Evolutionary conservation across 768 basidiomycete genomes (phyloP), one percentile per base, ranked within the genome.

Genomic region (Cystobasidium ongulense): DNA sequence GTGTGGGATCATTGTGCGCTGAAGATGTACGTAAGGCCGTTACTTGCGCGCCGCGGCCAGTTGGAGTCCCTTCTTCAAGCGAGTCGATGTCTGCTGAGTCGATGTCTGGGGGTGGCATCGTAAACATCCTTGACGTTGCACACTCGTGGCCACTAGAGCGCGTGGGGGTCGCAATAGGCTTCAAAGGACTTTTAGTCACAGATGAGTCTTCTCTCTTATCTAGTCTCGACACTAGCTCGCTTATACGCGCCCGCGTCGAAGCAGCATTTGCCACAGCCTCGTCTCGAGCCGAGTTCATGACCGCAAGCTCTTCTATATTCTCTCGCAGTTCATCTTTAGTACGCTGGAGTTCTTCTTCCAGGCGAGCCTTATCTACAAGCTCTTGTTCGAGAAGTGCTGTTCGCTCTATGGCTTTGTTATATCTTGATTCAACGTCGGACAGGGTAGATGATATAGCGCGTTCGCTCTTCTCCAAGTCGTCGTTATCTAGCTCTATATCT

Each of bases 311-410:
- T 36, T 64, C 66, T 1, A 52, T 50, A 21, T 43, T 53, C 17
- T 46, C 68, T 10, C 68, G 52, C 5, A 97, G 82, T 79, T 98
- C 94, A 78, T 98, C 96, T 80, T 88, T 92, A 74, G 95, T 80
- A 54, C 96, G 86, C 81, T 98, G 96, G 59, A 85, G 86, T 78
- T 94, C 90, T 81, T 95, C 94, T 79, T 97, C 93, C 53, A 96
- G 80, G 76, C 85, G 88, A 2, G 92, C 91, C 81, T 95, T 96
- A 81, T 89, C 89, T 31, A 97, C 83, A 36, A 98, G 84, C 78
- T 99, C 96, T 76, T 98, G 92, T 81, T 99, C 96, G 41, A 98
- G 85, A 31, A 99, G 83, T 70, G 97, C 97, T 83, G 97, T 98
- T 83, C 98, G 93, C 81, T 99, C 96, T 38, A 98, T 84, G 0